A percentile compares a stretch with the other conserved stretches of the same genome.
These are phyloP conservation scores for Pseudonitzschia multiseries DNA, from an alignment of 108 stramenopile species.

Conservation along the genomic window DNA sequence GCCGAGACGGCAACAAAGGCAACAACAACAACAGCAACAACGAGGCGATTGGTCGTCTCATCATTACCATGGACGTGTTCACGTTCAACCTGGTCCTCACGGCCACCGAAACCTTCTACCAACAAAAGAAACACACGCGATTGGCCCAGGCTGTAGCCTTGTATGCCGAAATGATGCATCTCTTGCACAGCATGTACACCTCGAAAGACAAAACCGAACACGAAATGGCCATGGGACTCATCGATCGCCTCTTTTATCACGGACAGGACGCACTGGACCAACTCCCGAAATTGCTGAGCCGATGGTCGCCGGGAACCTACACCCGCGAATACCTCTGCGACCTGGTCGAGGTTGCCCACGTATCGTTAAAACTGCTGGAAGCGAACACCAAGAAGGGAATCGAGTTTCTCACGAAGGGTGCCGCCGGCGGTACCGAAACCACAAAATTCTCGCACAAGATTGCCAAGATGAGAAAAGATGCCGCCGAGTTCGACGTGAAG, in stretches of 20 bases:
- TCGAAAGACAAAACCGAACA: conserved; percentile 76
- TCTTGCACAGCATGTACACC: conserved; percentile 68
- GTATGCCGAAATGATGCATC: conserved; percentile 80
- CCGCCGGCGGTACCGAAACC: conserved; percentile 17
- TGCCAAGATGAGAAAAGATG: conserved; percentile 58
- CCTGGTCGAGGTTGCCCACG: conserved; percentile 70
- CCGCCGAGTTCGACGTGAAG: conserved; percentile 73
- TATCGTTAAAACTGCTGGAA: conserved; percentile 79
- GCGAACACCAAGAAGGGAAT: conserved; percentile 31
- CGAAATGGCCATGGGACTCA: conserved; percentile 81
- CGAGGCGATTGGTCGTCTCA: conserved; percentile 48
- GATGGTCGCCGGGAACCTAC: conserved; percentile 73
- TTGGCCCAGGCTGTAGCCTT: conserved; percentile 76
- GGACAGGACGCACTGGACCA: conserved; percentile 74
- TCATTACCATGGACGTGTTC: conserved; percentile 92
- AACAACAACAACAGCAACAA: background rate
- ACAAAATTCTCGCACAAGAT: conserved; percentile 34
- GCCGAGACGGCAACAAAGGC: conserved; percentile 9
- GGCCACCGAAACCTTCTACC: conserved; percentile 63
- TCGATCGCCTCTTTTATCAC: conserved; percentile 80
- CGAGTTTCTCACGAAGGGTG: conserved; percentile 42
- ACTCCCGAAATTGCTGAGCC: conserved; percentile 62
- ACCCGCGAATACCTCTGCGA: conserved; percentile 84
- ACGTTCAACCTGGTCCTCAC: conserved; percentile 88
- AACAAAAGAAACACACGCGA: conserved; percentile 62